These are phyloP conservation scores for Kurtzmaniella cleridarum DNA, from an alignment of 805 yeast species.

Conservation along the genomic window DNA sequence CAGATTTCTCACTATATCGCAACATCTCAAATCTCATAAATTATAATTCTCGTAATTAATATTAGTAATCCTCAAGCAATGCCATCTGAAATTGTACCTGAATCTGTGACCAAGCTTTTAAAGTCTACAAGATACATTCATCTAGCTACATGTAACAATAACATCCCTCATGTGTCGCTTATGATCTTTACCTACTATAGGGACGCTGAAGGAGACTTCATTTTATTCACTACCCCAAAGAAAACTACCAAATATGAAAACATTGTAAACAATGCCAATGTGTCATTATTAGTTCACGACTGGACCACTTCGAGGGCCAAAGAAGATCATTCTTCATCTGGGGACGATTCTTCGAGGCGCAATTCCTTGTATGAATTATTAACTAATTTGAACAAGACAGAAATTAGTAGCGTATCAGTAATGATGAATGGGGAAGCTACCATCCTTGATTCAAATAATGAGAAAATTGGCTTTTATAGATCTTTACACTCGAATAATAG, in stretches of 20 bases:
- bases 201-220: conserved; percentile 38
- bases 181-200: conserved; percentile 80
- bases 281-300: conserved; percentile 82
- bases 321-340: conserved; percentile 5
- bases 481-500: conserved; percentile 55
- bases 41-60: too few relatives aligned
- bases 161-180: conserved; percentile 79
- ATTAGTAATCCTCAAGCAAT: conserved; percentile 1
- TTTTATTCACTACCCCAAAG: conserved; percentile 68
- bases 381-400: conserved; percentile 73
- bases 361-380: conserved; percentile 46
- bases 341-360: conserved; percentile 10
- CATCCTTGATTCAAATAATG: conserved; percentile 36
- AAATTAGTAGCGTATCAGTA: conserved; percentile 74
- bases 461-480: conserved; percentile 56
- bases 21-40: neutral
- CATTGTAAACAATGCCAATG: conserved; percentile 64
- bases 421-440: conserved; percentile 72
- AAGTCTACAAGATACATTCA: conserved; percentile 69
- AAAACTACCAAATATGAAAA: conserved; percentile 72
- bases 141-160: conserved; percentile 71
- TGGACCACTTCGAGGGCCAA: conserved; percentile 45
- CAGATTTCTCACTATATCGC: neutral
- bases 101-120: conserved; percentile 38
- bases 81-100: conserved; percentile 22